Base-by-base conservation (phyloP, 495 filamentous ascomycete genomes). In the Xylona heveae region DNA sequence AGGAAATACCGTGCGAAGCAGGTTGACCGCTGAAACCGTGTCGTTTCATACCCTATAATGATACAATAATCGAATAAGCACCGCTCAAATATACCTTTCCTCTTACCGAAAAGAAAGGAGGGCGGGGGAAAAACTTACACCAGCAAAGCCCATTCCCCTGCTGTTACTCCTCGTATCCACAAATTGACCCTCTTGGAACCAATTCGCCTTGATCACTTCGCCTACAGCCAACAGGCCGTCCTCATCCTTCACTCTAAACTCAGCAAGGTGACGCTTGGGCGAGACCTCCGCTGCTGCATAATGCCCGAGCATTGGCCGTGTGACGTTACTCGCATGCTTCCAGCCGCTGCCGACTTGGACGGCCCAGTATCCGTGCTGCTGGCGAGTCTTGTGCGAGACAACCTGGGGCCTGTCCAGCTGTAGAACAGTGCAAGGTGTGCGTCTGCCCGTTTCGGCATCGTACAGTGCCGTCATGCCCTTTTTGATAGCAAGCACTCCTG, bases 401-500 rank as follows among this genome's bases (percentile, higher is more conserved):
- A 91, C 80, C 46, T 93, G 79, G 19, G 85, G 78, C 30, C 82
- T 66, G 53, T 97, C 88, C 40, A 97, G 62, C 54, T 95, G 88
- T 23, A 97, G 66, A 32, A 97, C 78, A 6, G 88, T 97, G 57
- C 81, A 91, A 23, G 85, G 61, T 31, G 66, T 73, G 31, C 88
- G 74, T 35, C 62, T 66, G 18, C 83, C 85, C 20, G 77, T 72
- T 33, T 64, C 62, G 0, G 68, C 50, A 45, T 80, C 74, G 61
- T 74, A 94, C 39, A 92, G 54, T 32, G 78, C 84, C 8, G 80
- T 91, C 76, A 97, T 94, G 46, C 88, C 88, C 53, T 79, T 81
- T 57, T 97, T 97, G 45, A 71, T 66, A 5, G 74, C 79, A 19
- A 95, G 61, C 13, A 73, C 72, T 22, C 88, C 88, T 19, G 79